Percentiles rank a stretch among this genome's conserved stretches.
Evolutionary conservation across 345 rosid species (phyloP).

Genomic region (Fremontodendron californicum): DNA sequence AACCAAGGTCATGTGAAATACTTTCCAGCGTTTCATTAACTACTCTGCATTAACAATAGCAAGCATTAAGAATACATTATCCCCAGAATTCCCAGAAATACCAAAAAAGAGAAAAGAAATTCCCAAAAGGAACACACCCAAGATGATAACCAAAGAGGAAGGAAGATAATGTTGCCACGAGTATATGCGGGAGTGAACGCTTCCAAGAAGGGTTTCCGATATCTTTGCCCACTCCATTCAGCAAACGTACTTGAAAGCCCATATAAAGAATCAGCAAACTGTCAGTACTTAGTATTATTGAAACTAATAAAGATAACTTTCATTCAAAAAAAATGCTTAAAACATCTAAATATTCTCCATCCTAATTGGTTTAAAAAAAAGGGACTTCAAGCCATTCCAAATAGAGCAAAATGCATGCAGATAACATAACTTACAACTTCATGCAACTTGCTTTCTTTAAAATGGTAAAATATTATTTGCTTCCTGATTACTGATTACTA

Average conservation of each 20-base stretch:
- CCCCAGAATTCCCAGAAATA: not conserved
- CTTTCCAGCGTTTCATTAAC: constrained; percentile 92
- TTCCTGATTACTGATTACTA: not conserved
- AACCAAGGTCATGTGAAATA: constrained; percentile 81
- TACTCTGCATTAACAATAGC: constrained; percentile 51
- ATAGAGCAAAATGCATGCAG: not conserved
- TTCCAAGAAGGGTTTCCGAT: constrained; percentile 73
- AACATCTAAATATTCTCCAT: not conserved
- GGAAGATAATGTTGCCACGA: constrained; percentile 71
- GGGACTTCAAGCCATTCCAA: not conserved
- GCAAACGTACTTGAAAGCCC: constrained; percentile 39
- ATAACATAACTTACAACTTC: not conserved
- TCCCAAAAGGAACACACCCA: constrained; percentile 64
- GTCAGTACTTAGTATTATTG: not conserved
- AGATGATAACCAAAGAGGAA: constrained; percentile 88
- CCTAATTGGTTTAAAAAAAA: not conserved
- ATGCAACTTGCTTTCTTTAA: too few species aligned
- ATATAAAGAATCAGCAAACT: constrained; percentile 21
- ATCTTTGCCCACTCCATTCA: constrained; percentile 54
- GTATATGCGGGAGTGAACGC: constrained; percentile 75
- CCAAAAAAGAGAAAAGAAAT: constrained; percentile 10
- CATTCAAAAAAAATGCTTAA: not conserved
- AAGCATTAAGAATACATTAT: constrained; percentile 7
- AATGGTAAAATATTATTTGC: too few species aligned
- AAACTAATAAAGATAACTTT: not conserved